Base-by-base conservation (phyloP, 176 grass and related monocot species). In the Zoysia japonica region DNA sequence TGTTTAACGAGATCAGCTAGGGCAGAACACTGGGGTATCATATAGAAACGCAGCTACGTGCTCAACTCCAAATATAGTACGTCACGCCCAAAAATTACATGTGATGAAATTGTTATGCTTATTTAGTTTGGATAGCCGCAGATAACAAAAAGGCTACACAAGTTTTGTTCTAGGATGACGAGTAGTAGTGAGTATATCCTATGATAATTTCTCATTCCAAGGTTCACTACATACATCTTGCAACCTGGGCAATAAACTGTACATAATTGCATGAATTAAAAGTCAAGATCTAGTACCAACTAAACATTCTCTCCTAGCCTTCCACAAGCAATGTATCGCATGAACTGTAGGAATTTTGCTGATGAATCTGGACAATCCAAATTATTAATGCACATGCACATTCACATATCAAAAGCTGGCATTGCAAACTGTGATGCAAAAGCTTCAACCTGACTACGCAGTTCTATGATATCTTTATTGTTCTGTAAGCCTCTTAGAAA, bases 381-480 rank as follows among this genome's bases (percentile, higher is more conserved):
- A 80, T 17, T 79, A 60, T 55, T 15, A 43, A 43, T 84, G 61
- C 69, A 74, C 69, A 88, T 82, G 42, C 28, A 76, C 72, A 84
- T 3, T 95, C 82, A 99, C 19, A 84, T 66, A 78, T 99, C 96
- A 82, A 95, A 99, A 60, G 73, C 92, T 70, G 96, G 92, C 90
- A 99, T 89, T 42, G 84, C 96, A 89, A 95, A 99, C 74, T 87
- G 92, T 17, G 78, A 93, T n/a, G 90, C 90, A 79, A 99, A 99
- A 49, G 84, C 59, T 48, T 99, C 96, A 0, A 99, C 90, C 71
- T 87, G 84, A 50, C 76, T 84, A 42, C 96, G 44, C 5, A 99
- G 89, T 61, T 95, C 96, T 49, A 89, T 53, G 60, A 99, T 80
- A 85, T 93, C 90, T 19, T 19, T 93, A 39, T 89, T 99, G 70